Evolutionary conservation across 106 monocot species (phyloP).

Genomic region (Dactylorhiza incarnata): DNA sequence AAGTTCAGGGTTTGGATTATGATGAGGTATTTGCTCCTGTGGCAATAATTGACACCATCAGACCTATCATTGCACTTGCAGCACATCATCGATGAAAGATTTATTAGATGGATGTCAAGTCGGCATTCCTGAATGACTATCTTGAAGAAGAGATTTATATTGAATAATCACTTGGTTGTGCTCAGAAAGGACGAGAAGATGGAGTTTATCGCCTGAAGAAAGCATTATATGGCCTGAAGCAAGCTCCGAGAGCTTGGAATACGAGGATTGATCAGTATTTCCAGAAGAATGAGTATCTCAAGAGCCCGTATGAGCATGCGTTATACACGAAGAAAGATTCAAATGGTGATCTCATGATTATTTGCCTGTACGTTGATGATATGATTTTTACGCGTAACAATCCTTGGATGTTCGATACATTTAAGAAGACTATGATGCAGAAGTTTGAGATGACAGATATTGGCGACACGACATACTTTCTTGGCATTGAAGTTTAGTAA

Average conservation of each 20-base stretch:
- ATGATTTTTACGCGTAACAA: background rate
- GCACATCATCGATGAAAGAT: no score
- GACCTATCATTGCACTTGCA: background rate
- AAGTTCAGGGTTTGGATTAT: background rate
- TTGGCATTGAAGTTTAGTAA: background rate
- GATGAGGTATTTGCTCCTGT: background rate
- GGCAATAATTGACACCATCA: background rate
- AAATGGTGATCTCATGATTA: background rate
- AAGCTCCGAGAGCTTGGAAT: no score
- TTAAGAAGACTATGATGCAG: background rate
- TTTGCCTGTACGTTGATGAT: background rate
- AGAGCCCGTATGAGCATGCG: background rate
- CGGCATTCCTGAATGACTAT: background rate
- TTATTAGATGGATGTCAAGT: conserved; percentile 1
- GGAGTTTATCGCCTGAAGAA: background rate
- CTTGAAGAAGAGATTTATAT: background rate
- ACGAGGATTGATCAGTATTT: no score
- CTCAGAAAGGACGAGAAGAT: background rate
- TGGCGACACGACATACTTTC: background rate
- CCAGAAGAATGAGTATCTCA: background rate
- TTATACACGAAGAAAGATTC: no score
- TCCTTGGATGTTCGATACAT: background rate
- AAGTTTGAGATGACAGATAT: conserved; percentile 6
- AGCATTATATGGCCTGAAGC: background rate
- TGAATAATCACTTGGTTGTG: background rate